phyloP scores from a whole-genome alignment of 257 asterid genomes.

The Solanum pimpinellifolium region DNA sequence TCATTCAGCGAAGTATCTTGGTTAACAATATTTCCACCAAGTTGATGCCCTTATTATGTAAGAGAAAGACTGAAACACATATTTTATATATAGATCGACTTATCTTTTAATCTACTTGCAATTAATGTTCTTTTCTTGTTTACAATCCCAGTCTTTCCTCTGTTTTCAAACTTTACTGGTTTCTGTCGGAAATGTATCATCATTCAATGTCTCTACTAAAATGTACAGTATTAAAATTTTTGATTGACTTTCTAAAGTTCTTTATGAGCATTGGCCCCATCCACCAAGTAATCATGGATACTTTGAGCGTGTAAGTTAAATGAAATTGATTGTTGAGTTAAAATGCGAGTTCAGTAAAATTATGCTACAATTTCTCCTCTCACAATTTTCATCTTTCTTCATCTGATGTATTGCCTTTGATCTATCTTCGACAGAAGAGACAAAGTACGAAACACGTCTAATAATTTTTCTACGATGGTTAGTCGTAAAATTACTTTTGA shows the following conservation, averaged over 20 bases:
- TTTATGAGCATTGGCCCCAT: too few relatives aligned
- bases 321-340: neutral
- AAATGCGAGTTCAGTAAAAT: neutral
- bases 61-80: neutral
- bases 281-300: too few relatives aligned
- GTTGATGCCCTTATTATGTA: neutral
- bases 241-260: too few relatives aligned
- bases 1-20: neutral
- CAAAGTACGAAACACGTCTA: too few relatives aligned
- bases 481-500: too few relatives aligned
- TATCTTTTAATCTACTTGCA: neutral
- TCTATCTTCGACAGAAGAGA: too few relatives aligned
- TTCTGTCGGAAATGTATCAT: conserved; percentile 10
- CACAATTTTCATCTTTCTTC: too few relatives aligned
- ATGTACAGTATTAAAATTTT: too few relatives aligned
- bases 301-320: too few relatives aligned
- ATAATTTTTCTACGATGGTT: too few relatives aligned
- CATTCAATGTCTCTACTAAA: neutral
- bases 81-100: neutral
- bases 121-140: neutral
- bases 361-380: too few relatives aligned
- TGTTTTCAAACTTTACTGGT: neutral
- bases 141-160: neutral
- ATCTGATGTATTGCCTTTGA: too few relatives aligned
- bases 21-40: neutral